Base-by-base conservation (phyloP, 179 eudicot genomes). In the Vitellaria paradoxa region DNA sequence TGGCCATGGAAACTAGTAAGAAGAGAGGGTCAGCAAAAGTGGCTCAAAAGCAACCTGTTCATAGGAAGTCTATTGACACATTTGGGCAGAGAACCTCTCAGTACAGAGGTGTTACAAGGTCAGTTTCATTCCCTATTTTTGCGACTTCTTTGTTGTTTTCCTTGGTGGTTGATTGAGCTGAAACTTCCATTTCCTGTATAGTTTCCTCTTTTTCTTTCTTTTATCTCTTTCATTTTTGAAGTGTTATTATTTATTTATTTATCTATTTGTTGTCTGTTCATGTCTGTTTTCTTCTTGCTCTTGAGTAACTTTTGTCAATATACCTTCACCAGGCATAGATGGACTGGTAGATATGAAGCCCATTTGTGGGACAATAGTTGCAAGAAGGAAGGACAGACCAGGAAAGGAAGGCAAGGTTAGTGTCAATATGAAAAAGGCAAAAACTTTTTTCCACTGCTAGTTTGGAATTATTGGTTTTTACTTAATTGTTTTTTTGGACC, bases 51-150 rank as follows among this genome's bases (percentile, higher is more conserved):
- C 88, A 85, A 26, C 86, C 88, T 75, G 87, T 86, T 71, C 94
- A 87, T 76, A 86, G 93, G 86, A 92, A 90, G 82, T 88, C 91
- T 49, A 83, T 89, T 75, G 97, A 92, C 61, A 92, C 94, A 17
- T 92, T 92, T 86, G 97, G 97, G 26, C 94, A 90, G 63, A 88
- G 97, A 77, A 92, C 97, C 14, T 92, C 97, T 70, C 93, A 89
- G 71, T 92, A 75, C 68, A 85, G 97, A 82, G 97, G 97, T 40
- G 94, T 91, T 50, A 91, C 97, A 24, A 90, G 89, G 97, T 91
- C 59, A 79, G 83, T 73, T 49, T 72, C 24, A 52, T 30, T 0
- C 2, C 20, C n/a, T 56, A 30, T 55, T 56, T 60, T 6, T 69
- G n/a, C n/a, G 12, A 40, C 4, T 23, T 12, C 63, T 20, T 59